A percentile compares a stretch with the other conserved stretches of the same genome.
Evolutionary conservation across 441 rosid genomes (phyloP).

Genomic region (Sinapis alba): DNA sequence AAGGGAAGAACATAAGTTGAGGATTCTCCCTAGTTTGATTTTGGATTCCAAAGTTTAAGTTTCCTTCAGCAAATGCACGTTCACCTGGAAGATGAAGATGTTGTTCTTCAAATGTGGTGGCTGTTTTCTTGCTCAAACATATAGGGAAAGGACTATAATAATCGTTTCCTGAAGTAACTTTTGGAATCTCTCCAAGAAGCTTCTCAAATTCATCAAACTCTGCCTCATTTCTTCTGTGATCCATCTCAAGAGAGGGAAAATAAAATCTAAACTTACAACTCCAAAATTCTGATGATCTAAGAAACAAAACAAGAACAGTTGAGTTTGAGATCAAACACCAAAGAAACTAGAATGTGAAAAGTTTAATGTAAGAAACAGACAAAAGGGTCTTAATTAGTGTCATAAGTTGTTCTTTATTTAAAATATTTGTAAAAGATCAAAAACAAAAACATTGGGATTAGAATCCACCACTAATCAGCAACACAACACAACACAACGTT

Average conservation of each 20-base stretch:
- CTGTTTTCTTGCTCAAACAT: constrained; percentile 38
- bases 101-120: constrained; percentile 46
- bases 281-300: no score
- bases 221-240: constrained; percentile 52
- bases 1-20: constrained; percentile 20
- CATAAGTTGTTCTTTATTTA: constrained; percentile 4
- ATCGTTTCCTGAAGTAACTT: constrained; percentile 62
- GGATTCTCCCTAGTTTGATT: constrained; percentile 28
- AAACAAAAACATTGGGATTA: constrained; percentile 10
- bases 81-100: constrained; percentile 61
- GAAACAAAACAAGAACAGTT: not conserved
- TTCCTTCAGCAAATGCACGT: constrained; percentile 55
- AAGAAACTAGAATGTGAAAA: not conserved
- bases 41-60: constrained; percentile 39
- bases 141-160: constrained; percentile 33
- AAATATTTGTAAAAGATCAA: constrained; percentile 7
- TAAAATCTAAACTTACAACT: constrained; percentile 4
- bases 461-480: constrained; percentile 32
- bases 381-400: constrained; percentile 19
- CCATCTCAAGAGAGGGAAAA: constrained; percentile 45
- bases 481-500: constrained; percentile 17
- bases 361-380: constrained; percentile 13
- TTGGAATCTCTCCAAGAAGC: constrained; percentile 86
- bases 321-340: not conserved
- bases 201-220: constrained; percentile 81